These are phyloP conservation scores for Ustulina deusta DNA, from an alignment of 2,329 filamentous ascomycete genomes.

Conservation along the genomic window DNA sequence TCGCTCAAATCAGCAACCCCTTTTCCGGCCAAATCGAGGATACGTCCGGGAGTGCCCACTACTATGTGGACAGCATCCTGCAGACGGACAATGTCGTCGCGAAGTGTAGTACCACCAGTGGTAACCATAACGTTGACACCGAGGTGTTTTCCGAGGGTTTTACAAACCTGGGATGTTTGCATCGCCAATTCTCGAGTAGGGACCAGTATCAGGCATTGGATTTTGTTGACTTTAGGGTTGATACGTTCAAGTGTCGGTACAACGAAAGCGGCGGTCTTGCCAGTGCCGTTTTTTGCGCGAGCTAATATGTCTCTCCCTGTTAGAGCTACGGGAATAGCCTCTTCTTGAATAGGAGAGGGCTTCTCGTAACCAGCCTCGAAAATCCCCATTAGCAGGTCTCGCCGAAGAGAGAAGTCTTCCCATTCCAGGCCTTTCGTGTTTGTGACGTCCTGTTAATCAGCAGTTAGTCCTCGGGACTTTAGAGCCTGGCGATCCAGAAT, in stretches of 20 bases:
- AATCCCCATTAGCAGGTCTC: conserved; percentile 97
- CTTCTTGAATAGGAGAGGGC: conserved; percentile 98
- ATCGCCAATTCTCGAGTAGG: conserved; percentile 96
- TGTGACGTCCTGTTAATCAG: conserved; percentile 82
- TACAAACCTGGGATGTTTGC: conserved; percentile 99
- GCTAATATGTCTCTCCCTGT: conserved; percentile 96
- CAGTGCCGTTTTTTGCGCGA: conserved; percentile 97
- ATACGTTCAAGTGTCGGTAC: conserved; percentile 95
- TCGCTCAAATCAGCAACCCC: conserved; percentile 95
- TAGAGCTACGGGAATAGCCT: conserved; percentile 95
- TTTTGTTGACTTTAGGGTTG: conserved; percentile 96
- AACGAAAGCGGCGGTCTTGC: conserved; percentile 97
- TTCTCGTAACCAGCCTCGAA: conserved; percentile 99
- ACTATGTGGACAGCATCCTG: conserved; percentile 97
- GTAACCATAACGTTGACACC: conserved; percentile 99
- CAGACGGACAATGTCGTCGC: conserved; percentile 95
- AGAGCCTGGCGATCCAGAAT: background rate
- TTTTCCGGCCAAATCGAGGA: conserved; percentile 95
- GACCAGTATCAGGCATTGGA: conserved; percentile 94
- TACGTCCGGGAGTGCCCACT: conserved; percentile 95
- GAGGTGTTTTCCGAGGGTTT: conserved; percentile 96
- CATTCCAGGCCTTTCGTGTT: conserved; percentile 98
- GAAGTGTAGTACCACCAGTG: conserved; percentile 92
- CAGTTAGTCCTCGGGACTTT: conserved; percentile 28
- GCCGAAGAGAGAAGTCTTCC: conserved; percentile 95